These are phyloP conservation scores for Colletotrichum godetiae DNA, from an alignment of 2,329 filamentous ascomycete genomes.

Conservation along the genomic window DNA sequence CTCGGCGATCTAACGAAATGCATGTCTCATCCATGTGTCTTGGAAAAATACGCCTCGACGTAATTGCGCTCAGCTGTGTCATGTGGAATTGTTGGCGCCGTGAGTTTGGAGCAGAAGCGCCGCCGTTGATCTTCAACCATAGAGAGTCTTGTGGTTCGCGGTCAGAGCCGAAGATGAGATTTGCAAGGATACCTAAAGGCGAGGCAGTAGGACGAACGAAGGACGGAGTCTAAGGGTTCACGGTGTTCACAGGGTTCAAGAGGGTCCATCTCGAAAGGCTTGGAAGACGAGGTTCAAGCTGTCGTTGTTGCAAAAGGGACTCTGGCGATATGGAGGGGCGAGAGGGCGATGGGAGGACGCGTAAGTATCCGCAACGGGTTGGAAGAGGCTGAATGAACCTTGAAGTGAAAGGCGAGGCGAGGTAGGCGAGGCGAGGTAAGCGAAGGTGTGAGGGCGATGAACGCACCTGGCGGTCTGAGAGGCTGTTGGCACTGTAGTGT, in stretches of 20 bases:
- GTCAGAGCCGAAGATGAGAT: neutral
- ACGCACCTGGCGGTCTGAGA: neutral
- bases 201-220: neutral
- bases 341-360: slow-evolving; percentile 3
- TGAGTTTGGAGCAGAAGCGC: neutral
- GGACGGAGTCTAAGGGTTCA: no score
- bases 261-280: no score
- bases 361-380: neutral
- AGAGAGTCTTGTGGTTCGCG: no score
- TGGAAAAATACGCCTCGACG: neutral
- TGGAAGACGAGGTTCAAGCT: neutral
- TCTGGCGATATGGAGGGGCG: neutral
- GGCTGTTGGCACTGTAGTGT: neutral
- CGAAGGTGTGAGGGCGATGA: neutral
- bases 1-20: neutral
- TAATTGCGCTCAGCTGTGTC: neutral
- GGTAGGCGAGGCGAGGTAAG: neutral
- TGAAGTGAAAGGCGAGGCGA: slow-evolving; percentile 1
- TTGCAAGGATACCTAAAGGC: neutral
- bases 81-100: neutral
- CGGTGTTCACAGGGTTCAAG: no score
- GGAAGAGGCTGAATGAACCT: neutral
- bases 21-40: neutral
- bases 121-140: neutral
- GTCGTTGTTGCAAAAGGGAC: neutral